Evolutionary conservation across 352 stramenopile genomes (phyloP).

Genomic region (Phytophthora aleatoria): DNA sequence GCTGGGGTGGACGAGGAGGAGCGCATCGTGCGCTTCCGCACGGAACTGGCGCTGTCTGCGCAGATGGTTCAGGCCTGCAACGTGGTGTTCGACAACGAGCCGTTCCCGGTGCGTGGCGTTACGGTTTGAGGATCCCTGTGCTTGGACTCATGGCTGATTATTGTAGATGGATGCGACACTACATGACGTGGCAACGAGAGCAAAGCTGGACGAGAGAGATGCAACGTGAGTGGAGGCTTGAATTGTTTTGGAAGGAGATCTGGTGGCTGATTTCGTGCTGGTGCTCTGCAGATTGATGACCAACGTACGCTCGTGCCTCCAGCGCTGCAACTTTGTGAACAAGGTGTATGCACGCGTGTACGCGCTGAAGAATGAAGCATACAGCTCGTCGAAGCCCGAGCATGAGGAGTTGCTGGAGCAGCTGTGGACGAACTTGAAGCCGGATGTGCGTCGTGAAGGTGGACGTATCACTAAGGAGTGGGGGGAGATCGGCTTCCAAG

Average conservation of each 20-base stretch:
- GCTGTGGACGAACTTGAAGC: conserved; percentile 82
- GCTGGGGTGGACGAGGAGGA: conserved; percentile 57
- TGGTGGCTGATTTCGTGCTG: conserved; percentile 3
- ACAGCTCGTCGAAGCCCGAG: conserved; percentile 61
- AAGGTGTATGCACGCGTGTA: conserved; percentile 62
- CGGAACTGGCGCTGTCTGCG: conserved; percentile 63
- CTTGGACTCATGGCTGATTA: background rate
- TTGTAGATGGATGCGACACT: conserved; percentile 58
- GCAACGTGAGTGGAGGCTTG: conserved; percentile 35
- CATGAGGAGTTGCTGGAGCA: conserved; percentile 87
- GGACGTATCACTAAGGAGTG: conserved; percentile 88
- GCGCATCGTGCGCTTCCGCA: conserved; percentile 76
- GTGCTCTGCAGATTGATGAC: conserved; percentile 50
- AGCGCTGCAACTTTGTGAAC: conserved; percentile 80
- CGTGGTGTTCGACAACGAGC: conserved; percentile 78
- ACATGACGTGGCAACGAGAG: conserved; percentile 59
- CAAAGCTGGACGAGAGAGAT: conserved; percentile 53
- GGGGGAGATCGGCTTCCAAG: conserved; percentile 89
- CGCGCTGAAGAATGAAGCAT: conserved; percentile 65
- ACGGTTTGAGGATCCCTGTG: background rate
- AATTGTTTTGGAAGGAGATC: background rate
- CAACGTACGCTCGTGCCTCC: conserved; percentile 71
- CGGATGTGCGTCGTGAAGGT: conserved; percentile 68
- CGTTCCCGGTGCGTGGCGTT: conserved; percentile 53
- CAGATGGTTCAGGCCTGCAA: conserved; percentile 74